Evolutionary conservation across 257 asterid genomes (phyloP).

Genomic region (Lantana camara): DNA sequence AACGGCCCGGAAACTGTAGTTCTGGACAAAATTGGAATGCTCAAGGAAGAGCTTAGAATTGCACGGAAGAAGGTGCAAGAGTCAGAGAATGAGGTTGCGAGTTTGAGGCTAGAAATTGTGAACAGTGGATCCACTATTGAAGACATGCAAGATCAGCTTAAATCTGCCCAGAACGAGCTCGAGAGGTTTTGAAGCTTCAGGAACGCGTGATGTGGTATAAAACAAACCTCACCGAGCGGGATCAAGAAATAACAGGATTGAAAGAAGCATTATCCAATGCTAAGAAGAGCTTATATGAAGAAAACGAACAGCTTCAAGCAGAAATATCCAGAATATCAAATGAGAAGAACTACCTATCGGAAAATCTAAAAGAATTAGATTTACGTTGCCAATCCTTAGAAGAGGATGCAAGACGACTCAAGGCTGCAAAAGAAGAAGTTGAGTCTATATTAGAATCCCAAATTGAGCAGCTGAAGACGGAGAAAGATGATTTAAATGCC

Average conservation of each 20-base stretch:
- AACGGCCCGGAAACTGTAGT: constrained; percentile 28
- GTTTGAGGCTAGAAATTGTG: constrained; percentile 46
- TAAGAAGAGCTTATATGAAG: constrained; percentile 37
- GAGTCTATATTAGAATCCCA: constrained; percentile 46
- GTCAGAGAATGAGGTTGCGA: constrained; percentile 51
- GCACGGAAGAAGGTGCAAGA: constrained; percentile 50
- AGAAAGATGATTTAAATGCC: constrained; percentile 43
- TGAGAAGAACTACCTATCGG: constrained; percentile 31
- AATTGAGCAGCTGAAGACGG: constrained; percentile 33
- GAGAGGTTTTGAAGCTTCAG: constrained; percentile 55
- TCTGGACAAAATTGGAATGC: constrained; percentile 41
- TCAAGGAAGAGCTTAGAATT: constrained; percentile 51
- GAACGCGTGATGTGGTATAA: constrained; percentile 58
- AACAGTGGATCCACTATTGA: constrained; percentile 38
- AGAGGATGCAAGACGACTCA: constrained; percentile 55
- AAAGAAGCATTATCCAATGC: too few species aligned
- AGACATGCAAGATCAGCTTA: constrained; percentile 49
- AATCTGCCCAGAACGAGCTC: constrained; percentile 44
- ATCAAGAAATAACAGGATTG: constrained; percentile 59
- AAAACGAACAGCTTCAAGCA: constrained; percentile 51
- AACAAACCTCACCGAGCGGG: constrained; percentile 49
- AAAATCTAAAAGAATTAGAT: constrained; percentile 52
- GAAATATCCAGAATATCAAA: constrained; percentile 45
- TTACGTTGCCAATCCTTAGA: constrained; percentile 56
- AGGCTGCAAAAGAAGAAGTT: constrained; percentile 47